Percentiles rank a stretch among this genome's conserved stretches.
phyloP scores from a whole-genome alignment of 2,329 filamentous ascomycete species.

The Rhinocladiella similis region DNA sequence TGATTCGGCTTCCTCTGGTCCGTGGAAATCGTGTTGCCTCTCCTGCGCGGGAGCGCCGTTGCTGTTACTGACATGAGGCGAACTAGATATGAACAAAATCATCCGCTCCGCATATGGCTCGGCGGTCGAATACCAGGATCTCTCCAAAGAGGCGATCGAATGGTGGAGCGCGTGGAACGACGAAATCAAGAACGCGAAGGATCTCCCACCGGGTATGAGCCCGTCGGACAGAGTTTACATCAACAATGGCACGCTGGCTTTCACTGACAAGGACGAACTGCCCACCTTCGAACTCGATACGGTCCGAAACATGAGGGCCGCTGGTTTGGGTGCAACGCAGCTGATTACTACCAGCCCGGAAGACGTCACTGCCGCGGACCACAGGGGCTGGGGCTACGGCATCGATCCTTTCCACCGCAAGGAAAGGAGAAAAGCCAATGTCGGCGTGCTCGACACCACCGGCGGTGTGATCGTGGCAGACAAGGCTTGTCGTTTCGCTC shows the following conservation, averaged over 20 bases:
- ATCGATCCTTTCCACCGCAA: slow-evolving; percentile 42
- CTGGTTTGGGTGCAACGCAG: slow-evolving; percentile 38
- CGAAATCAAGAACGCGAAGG: slow-evolving; percentile 35
- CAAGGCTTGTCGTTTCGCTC: slow-evolving; percentile 47
- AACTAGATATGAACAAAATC: slow-evolving; percentile 31
- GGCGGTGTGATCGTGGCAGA: slow-evolving; percentile 51
- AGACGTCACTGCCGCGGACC: slow-evolving; percentile 33
- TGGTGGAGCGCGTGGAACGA: slow-evolving; percentile 50
- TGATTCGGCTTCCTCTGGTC: slow-evolving; percentile 41
- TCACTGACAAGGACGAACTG: slow-evolving; percentile 13
- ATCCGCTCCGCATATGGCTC: slow-evolving; percentile 43
- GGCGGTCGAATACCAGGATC: slow-evolving; percentile 48
- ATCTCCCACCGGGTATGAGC: slow-evolving; percentile 41
- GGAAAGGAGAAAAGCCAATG: slow-evolving; percentile 29
- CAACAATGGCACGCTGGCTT: slow-evolving; percentile 37
- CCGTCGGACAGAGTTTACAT: slow-evolving; percentile 39
- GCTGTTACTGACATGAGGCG: slow-evolving; percentile 1
- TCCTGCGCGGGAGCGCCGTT: too few species aligned
- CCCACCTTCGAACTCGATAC: slow-evolving; percentile 38
- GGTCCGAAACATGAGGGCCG: slow-evolving; percentile 38
- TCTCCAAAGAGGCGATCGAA: slow-evolving; percentile 46
- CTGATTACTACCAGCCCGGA: slow-evolving; percentile 34
- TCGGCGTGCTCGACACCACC: slow-evolving; percentile 47
- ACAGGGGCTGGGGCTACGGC: slow-evolving; percentile 33
- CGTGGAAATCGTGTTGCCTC: background rate